These are phyloP conservation scores for Gentiana dahurica DNA, from an alignment of 257 asterid species.

Conservation along the genomic window DNA sequence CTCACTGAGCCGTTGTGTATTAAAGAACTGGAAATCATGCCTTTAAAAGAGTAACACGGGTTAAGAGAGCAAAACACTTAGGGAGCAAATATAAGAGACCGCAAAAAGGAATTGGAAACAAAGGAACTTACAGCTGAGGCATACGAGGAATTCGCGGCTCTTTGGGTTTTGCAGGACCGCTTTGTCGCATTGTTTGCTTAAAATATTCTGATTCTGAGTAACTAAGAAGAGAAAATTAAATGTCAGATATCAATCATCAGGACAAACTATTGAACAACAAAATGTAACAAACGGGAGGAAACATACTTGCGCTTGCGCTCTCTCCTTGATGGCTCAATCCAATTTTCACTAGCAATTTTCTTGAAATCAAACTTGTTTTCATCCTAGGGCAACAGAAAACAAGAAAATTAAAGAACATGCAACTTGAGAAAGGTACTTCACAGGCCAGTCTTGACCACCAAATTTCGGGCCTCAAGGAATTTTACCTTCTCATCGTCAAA, in stretches of 20 bases:
- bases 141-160: constrained; percentile 99
- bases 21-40: constrained; percentile 99
- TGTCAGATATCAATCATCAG: constrained; percentile 5
- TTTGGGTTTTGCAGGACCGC: constrained; percentile 89
- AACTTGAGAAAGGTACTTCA: constrained; percentile 2
- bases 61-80: constrained; percentile 10
- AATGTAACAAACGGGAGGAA: constrained; percentile 6
- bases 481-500: constrained; percentile 87
- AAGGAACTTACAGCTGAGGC: constrained; percentile 85
- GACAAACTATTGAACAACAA: neutral
- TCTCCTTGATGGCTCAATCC: constrained; percentile 90
- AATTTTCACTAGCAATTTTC: constrained; percentile 87
- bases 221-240: constrained; percentile 22
- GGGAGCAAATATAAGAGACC: constrained; percentile 2
- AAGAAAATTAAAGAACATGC: constrained; percentile 2
- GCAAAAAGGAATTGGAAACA: neutral
- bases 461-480: neutral
- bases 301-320: constrained; percentile 97
- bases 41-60: constrained; percentile 27
- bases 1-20: constrained; percentile 96
- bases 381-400: constrained; percentile 37
- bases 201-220: constrained; percentile 96
- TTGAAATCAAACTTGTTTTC: constrained; percentile 86
- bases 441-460: neutral
- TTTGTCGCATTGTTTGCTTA: constrained; percentile 99